phyloP scores from a whole-genome alignment of 148 eudicot genomes.

The Persicaria tinctoria region DNA sequence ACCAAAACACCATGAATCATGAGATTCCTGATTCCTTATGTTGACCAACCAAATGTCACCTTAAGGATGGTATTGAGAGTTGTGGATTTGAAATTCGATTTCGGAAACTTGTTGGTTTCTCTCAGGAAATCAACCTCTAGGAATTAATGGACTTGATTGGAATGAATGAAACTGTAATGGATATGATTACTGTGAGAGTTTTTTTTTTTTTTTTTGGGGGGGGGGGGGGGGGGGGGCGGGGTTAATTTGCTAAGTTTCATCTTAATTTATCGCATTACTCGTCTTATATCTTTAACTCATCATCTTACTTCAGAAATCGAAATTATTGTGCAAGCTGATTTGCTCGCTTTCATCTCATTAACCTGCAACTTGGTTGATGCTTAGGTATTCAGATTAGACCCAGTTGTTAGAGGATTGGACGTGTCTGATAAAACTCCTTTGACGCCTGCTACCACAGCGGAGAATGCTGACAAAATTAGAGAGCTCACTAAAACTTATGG shows the following conservation, averaged over 20 bases:
- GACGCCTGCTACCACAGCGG: constrained; percentile 28
- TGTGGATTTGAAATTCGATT: too few species aligned
- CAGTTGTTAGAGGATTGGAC: constrained; percentile 34
- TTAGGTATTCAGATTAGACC: constrained; percentile 82
- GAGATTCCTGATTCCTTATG: too few species aligned
- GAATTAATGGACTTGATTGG: background rate
- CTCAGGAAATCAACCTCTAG: too few species aligned
- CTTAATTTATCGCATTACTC: background rate
- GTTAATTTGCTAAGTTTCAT: background rate
- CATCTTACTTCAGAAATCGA: background rate
- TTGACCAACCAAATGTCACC: too few species aligned
- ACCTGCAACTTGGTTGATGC: constrained; percentile 3
- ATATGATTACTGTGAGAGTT: too few species aligned
- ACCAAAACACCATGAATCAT: too few species aligned
- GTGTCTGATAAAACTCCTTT: constrained; percentile 25
- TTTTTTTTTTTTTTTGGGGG: too few species aligned
- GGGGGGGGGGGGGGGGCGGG: too few species aligned
- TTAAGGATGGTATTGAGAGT: too few species aligned
- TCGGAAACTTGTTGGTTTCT: too few species aligned
- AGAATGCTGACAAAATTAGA: constrained; percentile 20
- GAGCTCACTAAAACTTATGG: constrained; percentile 28
- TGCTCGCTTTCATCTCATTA: background rate
- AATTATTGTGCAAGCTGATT: background rate
- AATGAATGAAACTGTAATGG: background rate
- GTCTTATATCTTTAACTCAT: background rate